These are phyloP conservation scores for Globisporangium alternatum DNA, from an alignment of 352 stramenopile genomes.

Conservation along the genomic window DNA sequence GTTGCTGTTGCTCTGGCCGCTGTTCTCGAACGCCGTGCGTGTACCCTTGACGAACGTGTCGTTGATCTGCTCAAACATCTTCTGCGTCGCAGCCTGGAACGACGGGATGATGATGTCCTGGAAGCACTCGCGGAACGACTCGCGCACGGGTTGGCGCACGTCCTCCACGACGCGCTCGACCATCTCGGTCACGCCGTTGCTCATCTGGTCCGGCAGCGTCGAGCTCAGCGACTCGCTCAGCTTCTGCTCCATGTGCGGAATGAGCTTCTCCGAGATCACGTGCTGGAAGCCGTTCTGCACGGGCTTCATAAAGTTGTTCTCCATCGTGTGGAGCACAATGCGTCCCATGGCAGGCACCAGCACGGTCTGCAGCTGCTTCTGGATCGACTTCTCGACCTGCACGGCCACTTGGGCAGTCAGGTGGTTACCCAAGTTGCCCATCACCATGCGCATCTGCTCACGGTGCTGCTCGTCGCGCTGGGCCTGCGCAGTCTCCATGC, in stretches of 20 bases:
- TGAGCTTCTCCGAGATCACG: constrained; percentile 65
- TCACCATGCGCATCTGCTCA: constrained; percentile 64
- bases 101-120: constrained; percentile 85
- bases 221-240: constrained; percentile 57
- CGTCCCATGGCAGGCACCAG: constrained; percentile 81
- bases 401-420: constrained; percentile 53
- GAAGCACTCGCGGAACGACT: constrained; percentile 86
- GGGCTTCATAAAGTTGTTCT: constrained; percentile 88
- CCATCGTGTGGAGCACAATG: constrained; percentile 86
- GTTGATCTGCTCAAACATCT: constrained; percentile 90
- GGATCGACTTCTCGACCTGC: constrained; percentile 81
- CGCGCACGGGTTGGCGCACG: constrained; percentile 71
- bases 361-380: constrained; percentile 81
- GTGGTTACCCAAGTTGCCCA: constrained; percentile 54
- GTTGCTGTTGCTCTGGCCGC: constrained; percentile 50
- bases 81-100: constrained; percentile 84
- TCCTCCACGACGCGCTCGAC: constrained; percentile 76
- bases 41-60: constrained; percentile 78
- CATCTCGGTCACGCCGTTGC: constrained; percentile 65
- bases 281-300: constrained; percentile 78
- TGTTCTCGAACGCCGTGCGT: constrained; percentile 56
- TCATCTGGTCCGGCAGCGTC: constrained; percentile 57
- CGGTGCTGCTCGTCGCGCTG: constrained; percentile 70
- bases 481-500: constrained; percentile 65
- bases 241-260: constrained; percentile 73